These are phyloP conservation scores for Dactylorhiza incarnata DNA, from an alignment of 106 monocot species.

Conservation along the genomic window DNA sequence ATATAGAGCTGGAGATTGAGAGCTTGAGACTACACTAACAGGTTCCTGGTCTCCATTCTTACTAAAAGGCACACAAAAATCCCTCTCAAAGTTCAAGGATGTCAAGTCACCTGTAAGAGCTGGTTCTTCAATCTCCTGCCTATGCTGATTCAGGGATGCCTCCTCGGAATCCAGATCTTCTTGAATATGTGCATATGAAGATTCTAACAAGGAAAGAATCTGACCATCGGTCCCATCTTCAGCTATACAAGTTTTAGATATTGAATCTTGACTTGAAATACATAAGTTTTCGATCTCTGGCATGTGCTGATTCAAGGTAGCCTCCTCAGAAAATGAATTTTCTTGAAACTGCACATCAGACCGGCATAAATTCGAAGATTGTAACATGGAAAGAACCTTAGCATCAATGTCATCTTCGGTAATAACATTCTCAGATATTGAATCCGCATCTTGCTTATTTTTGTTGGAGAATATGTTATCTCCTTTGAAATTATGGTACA, in stretches of 20 bases:
- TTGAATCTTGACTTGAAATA: constrained; percentile 8
- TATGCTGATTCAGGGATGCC: not conserved
- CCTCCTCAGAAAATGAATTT: constrained; percentile 1
- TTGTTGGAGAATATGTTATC: constrained; percentile 9
- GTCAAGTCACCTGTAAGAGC: not conserved
- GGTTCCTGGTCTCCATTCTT: not conserved
- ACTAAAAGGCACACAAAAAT: not conserved
- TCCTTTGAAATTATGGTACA: constrained; percentile 6
- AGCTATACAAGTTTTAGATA: not conserved
- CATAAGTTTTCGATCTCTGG: not conserved
- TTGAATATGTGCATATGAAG: not conserved
- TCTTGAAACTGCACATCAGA: constrained; percentile 5
- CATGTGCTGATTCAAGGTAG: not conserved
- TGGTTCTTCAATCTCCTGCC: not conserved
- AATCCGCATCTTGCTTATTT: constrained; percentile 18
- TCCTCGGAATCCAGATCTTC: not conserved
- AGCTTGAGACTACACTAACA: not conserved
- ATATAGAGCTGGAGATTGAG: not conserved
- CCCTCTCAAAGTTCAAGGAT: not conserved
- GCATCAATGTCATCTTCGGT: not conserved
- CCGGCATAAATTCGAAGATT: not conserved
- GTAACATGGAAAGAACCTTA: not conserved
- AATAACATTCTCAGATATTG: constrained; percentile 8
- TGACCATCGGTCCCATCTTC: not conserved
- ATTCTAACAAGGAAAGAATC: not conserved